Conservation (phyloP, 257 asterid species). For the Lycium barbarum region DNA sequence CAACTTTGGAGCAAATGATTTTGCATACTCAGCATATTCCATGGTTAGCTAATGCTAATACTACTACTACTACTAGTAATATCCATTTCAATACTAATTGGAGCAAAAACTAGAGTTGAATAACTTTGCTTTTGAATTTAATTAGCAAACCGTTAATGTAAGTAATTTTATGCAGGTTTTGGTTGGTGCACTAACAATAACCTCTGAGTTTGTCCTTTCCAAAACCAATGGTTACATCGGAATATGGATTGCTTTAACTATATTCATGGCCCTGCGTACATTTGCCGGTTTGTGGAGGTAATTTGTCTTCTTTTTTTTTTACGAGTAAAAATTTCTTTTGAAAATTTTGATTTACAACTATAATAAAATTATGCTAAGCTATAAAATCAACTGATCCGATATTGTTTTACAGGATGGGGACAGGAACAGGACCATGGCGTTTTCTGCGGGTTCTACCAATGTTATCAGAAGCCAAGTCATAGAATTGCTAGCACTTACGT, state of each 20-base stretch:
- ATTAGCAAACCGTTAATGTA: neutral
- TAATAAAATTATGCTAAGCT: neutral
- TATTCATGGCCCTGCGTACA: conserved; percentile 81
- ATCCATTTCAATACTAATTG: too few species aligned
- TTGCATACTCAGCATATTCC: conserved; percentile 90
- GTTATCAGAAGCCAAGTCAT: conserved; percentile 29
- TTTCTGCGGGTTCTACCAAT: conserved; percentile 52
- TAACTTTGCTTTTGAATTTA: neutral
- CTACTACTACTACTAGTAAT: too few species aligned
- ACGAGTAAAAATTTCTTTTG: neutral
- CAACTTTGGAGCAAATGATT: conserved; percentile 90
- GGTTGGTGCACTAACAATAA: conserved; percentile 72
- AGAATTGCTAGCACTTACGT: conserved; percentile 13
- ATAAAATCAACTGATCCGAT: neutral
- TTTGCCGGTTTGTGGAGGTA: conserved; percentile 94
- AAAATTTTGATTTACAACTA: too few species aligned
- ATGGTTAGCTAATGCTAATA: conserved; percentile 52
- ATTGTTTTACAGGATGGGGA: conserved; percentile 71
- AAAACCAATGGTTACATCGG: conserved; percentile 78
- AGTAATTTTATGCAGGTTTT: conserved; percentile 52
- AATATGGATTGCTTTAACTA: conserved; percentile 85
- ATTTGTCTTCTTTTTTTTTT: neutral
- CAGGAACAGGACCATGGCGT: conserved; percentile 91
- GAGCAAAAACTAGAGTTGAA: too few species aligned
- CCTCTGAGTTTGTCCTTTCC: conserved; percentile 64